A percentile compares a stretch with the other conserved stretches of the same genome.
phyloP scores from a whole-genome alignment of 495 filamentous ascomycete genomes.

The Xanthoparmelia taractica region DNA sequence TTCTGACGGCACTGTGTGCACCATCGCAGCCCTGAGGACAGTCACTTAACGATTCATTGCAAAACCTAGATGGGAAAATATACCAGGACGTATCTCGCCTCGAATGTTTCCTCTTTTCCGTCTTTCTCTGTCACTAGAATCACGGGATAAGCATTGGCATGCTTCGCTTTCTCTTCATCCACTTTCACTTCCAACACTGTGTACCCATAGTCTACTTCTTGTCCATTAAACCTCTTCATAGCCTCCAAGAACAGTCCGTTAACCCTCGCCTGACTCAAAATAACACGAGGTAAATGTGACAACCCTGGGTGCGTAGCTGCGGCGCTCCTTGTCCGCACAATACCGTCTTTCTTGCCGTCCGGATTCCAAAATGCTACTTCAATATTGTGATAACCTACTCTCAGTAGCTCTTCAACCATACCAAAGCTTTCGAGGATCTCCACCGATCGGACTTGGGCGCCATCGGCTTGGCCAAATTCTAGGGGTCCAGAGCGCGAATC shows the following conservation, averaged over 20 bases:
- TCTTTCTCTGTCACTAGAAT: slow-evolving; percentile 13
- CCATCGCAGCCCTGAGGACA: slow-evolving; percentile 58
- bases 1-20: slow-evolving; percentile 62
- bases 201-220: slow-evolving; percentile 14
- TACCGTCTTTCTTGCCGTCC: not conserved
- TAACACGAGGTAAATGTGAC: slow-evolving; percentile 9
- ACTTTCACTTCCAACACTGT: not conserved
- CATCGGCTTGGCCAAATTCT: slow-evolving; percentile 63
- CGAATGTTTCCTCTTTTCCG: slow-evolving; percentile 19
- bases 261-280: slow-evolving; percentile 7
- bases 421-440: slow-evolving; percentile 78
- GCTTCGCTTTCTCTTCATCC: slow-evolving; percentile 4
- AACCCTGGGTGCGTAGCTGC: not conserved
- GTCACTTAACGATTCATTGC: not conserved
- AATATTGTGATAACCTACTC: slow-evolving; percentile 61
- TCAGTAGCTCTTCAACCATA: slow-evolving; percentile 59
- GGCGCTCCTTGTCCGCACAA: slow-evolving; percentile 2
- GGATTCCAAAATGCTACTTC: slow-evolving; percentile 57
- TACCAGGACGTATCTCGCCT: slow-evolving; percentile 28
- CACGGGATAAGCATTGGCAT: slow-evolving; percentile 13
- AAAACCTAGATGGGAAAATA: slow-evolving; percentile 1
- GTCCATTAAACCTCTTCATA: slow-evolving; percentile 9
- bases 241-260: not conserved
- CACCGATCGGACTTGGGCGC: slow-evolving; percentile 70
- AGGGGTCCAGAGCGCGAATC: slow-evolving; percentile 8